phyloP scores from a whole-genome alignment of 805 yeast species.

The Pichia deserticola region DNA sequence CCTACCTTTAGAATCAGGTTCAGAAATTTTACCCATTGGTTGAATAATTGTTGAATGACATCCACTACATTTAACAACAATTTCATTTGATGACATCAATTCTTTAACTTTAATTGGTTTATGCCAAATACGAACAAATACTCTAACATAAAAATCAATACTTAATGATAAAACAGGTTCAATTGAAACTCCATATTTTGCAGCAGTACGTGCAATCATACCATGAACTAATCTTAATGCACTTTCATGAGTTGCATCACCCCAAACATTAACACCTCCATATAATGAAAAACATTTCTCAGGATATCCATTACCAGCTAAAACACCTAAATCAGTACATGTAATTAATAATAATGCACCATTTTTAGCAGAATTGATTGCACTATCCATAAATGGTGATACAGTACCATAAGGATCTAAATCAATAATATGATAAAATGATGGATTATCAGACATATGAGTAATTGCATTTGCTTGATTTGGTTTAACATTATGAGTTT shows the following conservation, averaged over 20 bases:
- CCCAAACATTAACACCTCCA: slow-evolving; percentile 85
- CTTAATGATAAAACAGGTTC: slow-evolving; percentile 83
- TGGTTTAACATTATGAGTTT: slow-evolving; percentile 51
- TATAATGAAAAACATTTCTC: slow-evolving; percentile 93
- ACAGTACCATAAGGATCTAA: slow-evolving; percentile 98
- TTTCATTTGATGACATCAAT: slow-evolving; percentile 67
- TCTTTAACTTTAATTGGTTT: slow-evolving; percentile 79
- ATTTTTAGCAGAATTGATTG: slow-evolving; percentile 74
- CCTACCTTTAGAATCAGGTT: slow-evolving; percentile 25
- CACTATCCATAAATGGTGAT: slow-evolving; percentile 90
- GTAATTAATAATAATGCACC: slow-evolving; percentile 86
- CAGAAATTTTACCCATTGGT: slow-evolving; percentile 58
- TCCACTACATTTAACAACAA: slow-evolving; percentile 78
- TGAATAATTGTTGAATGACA: slow-evolving; percentile 72
- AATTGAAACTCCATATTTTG: slow-evolving; percentile 77
- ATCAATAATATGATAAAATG: slow-evolving; percentile 76
- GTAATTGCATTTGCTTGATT: slow-evolving; percentile 88
- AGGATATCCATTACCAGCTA: slow-evolving; percentile 94
- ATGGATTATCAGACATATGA: slow-evolving; percentile 53
- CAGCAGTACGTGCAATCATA: slow-evolving; percentile 74
- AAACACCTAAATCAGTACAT: slow-evolving; percentile 91
- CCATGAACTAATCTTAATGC: slow-evolving; percentile 81
- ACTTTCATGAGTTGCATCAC: slow-evolving; percentile 86
- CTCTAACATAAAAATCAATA: slow-evolving; percentile 87
- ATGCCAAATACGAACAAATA: slow-evolving; percentile 69